Evolutionary conservation across 805 yeast species (phyloP).

Genomic region (Yarrowia deformans): DNA sequence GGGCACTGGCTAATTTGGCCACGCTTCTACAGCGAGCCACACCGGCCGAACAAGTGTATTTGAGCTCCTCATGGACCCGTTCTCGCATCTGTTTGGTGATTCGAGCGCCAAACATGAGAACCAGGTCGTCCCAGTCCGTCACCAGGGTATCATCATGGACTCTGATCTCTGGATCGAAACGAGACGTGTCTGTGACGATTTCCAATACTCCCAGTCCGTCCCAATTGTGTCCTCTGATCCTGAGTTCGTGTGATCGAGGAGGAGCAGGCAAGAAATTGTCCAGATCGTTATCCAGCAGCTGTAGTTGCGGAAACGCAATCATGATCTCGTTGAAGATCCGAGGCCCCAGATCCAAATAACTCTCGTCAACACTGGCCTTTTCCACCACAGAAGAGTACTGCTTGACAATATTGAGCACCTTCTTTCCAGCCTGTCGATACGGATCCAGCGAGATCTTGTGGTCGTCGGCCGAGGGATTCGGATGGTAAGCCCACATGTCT

Average conservation of each 20-base stretch:
- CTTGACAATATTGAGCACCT: constrained; percentile 71
- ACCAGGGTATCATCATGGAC: constrained; percentile 41
- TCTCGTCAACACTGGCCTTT: constrained; percentile 96
- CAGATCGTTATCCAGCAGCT: constrained; percentile 40
- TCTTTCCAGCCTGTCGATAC: constrained; percentile 84
- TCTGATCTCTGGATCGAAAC: constrained; percentile 10
- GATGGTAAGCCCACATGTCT: constrained; percentile 76
- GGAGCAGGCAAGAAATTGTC: constrained; percentile 56
- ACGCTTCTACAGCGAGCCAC: constrained; percentile 75
- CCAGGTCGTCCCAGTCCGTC: constrained; percentile 82
- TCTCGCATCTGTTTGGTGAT: constrained; percentile 62
- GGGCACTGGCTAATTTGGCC: constrained; percentile 88
- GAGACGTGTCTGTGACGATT: constrained; percentile 14
- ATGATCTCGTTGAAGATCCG: constrained; percentile 57
- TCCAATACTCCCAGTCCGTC: constrained; percentile 20
- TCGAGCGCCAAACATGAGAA: constrained; percentile 70
- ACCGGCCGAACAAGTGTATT: constrained; percentile 92
- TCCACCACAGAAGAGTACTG: constrained; percentile 73
- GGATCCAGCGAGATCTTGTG: constrained; percentile 93
- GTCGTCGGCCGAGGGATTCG: constrained; percentile 59
- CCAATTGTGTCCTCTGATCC: constrained; percentile 23
- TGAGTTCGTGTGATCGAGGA: constrained; percentile 47
- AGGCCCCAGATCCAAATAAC: constrained; percentile 83
- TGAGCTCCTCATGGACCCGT: constrained; percentile 61
- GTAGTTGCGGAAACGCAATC: constrained; percentile 58